These are phyloP conservation scores for Allium fistulosum DNA, from an alignment of 106 monocot genomes.

Conservation along the genomic window DNA sequence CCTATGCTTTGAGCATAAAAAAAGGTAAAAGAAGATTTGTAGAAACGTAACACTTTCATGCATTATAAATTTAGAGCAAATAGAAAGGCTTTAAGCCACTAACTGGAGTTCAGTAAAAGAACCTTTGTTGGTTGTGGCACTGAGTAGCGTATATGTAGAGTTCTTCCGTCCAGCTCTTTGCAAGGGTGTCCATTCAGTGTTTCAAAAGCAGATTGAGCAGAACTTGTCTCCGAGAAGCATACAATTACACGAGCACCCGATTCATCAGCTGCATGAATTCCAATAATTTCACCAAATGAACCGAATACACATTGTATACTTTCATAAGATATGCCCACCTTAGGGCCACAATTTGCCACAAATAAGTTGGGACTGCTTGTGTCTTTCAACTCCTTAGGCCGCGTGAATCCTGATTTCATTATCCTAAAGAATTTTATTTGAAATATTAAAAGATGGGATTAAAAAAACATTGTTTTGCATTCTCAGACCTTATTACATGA, in stretches of 20 bases:
- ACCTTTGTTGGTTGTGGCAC: conserved; percentile 36
- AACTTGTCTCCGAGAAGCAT: conserved; percentile 41
- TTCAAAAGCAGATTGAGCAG: conserved; percentile 52
- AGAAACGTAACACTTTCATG: too few relatives aligned
- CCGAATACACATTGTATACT: conserved; percentile 47
- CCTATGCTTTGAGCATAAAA: too few relatives aligned
- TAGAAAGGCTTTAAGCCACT: background rate
- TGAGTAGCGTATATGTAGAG: conserved; percentile 75
- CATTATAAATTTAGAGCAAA: background rate
- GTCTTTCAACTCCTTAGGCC: conserved; percentile 12
- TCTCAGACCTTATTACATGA: too few relatives aligned
- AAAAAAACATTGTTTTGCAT: too few relatives aligned
- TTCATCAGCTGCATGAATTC: conserved; percentile 67
- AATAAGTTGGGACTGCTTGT: conserved; percentile 49
- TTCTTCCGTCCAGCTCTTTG: conserved; percentile 43
- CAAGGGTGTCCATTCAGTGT: conserved; percentile 50
- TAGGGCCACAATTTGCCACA: conserved; percentile 92
- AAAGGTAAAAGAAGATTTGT: too few relatives aligned
- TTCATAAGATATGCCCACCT: conserved; percentile 55
- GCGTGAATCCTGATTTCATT: conserved; percentile 20
- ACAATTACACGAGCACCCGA: conserved; percentile 69
- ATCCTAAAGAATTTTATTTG: background rate
- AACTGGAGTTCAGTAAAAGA: conserved; percentile 3
- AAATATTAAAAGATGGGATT: too few relatives aligned
- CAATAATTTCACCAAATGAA: conserved; percentile 54